These are phyloP conservation scores for Pterula multifida DNA, from an alignment of 1,284 basidiomycete genomes.

Conservation along the genomic window DNA sequence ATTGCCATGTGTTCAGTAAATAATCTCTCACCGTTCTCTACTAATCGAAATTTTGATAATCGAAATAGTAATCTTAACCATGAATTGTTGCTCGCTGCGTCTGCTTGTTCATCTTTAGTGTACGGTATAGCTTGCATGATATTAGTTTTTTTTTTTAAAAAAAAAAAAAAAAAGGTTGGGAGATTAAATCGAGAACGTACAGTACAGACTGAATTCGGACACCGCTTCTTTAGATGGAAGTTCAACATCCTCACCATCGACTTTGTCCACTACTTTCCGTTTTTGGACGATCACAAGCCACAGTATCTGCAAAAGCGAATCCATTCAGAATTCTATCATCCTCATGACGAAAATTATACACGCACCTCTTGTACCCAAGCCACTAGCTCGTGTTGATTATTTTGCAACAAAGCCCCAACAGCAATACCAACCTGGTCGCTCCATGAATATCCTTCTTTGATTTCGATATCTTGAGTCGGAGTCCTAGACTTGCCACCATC, in stretches of 20 bases:
- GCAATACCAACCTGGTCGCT: slow-evolving; percentile 84
- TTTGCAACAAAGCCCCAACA: slow-evolving; percentile 63
- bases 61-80: slow-evolving; percentile 77
- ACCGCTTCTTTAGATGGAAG: slow-evolving; percentile 58
- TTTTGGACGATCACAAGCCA: slow-evolving; percentile 54
- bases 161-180: background rate
- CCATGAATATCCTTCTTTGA: slow-evolving; percentile 84
- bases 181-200: slow-evolving; percentile 33
- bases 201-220: slow-evolving; percentile 62
- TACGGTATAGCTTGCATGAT: slow-evolving; percentile 57
- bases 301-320: slow-evolving; percentile 42
- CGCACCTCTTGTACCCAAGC: slow-evolving; percentile 74
- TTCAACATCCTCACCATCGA: slow-evolving; percentile 31
- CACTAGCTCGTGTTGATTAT: slow-evolving; percentile 50
- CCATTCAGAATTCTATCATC: slow-evolving; percentile 6
- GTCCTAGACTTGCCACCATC: slow-evolving; percentile 23
- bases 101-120: slow-evolving; percentile 55
- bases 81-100: slow-evolving; percentile 67
- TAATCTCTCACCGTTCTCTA: slow-evolving; percentile 41
- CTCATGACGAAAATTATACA: slow-evolving; percentile 6
- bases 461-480: slow-evolving; percentile 58
- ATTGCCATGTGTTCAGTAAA: background rate
- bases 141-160: background rate
- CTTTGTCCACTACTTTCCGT: slow-evolving; percentile 57
- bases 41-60: slow-evolving; percentile 50